Conservation (phyloP, 2,329 filamentous ascomycete genomes). For the Pseudogymnoascus sp. region DNA sequence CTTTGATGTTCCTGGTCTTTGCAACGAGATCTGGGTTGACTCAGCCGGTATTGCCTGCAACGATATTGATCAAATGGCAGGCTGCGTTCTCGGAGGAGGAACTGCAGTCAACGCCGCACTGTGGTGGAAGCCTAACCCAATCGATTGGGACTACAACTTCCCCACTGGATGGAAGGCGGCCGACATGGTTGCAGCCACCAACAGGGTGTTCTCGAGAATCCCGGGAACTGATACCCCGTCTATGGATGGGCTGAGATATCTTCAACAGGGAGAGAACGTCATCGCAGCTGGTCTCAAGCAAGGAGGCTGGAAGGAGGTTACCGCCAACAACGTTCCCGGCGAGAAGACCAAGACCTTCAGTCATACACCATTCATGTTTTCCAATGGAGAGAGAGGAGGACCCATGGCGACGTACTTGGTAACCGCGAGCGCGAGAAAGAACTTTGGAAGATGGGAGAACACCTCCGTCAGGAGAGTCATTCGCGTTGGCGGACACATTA, state of each 20-base stretch:
- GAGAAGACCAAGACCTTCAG: constrained; percentile 59
- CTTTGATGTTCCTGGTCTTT: constrained; percentile 11
- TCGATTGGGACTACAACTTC: constrained; percentile 67
- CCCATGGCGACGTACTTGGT: constrained; percentile 65
- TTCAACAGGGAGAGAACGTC: constrained; percentile 57
- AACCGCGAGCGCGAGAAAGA: constrained; percentile 48
- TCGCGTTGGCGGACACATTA: constrained; percentile 53
- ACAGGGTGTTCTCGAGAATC: constrained; percentile 59
- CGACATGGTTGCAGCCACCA: constrained; percentile 53
- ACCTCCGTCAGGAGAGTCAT: constrained; percentile 59
- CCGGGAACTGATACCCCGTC: constrained; percentile 62
- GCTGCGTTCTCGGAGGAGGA: constrained; percentile 59
- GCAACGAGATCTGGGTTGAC: constrained; percentile 6
- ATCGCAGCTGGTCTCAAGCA: constrained; percentile 43
- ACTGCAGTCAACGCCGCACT: constrained; percentile 54
- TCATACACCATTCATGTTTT: constrained; percentile 60
- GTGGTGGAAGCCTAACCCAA: constrained; percentile 56
- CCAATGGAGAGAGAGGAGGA: constrained; percentile 57
- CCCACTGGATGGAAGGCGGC: constrained; percentile 57
- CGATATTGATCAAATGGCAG: constrained; percentile 56
- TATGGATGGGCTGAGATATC: constrained; percentile 56
- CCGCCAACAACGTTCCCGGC: constrained; percentile 40
- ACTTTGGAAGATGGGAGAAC: constrained; percentile 61
- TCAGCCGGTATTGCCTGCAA: constrained; percentile 30
- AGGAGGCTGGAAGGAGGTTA: constrained; percentile 46